These are phyloP conservation scores for Clonostachys rhizophaga DNA, from an alignment of 2,329 filamentous ascomycete species.

Conservation along the genomic window DNA sequence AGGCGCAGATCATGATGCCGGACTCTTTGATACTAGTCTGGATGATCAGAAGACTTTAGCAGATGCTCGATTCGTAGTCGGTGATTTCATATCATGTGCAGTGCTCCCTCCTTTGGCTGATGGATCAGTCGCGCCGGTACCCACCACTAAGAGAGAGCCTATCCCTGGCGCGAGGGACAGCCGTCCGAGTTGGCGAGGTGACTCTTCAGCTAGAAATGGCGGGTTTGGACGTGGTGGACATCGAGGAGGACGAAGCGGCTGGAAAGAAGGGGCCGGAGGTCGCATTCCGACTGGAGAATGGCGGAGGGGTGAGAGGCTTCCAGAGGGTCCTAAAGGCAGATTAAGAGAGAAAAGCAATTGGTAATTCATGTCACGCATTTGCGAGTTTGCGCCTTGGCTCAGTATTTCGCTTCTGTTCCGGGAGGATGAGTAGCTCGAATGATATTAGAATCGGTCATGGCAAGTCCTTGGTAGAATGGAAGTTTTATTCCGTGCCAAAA, in stretches of 20 bases:
- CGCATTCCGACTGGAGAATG: constrained; percentile 53
- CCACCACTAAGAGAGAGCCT: constrained; percentile 13
- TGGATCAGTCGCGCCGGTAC: constrained; percentile 65
- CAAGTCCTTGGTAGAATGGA: constrained; percentile 1
- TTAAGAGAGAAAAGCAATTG: constrained; percentile 19
- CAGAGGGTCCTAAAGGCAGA: constrained; percentile 35
- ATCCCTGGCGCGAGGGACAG: constrained; percentile 9
- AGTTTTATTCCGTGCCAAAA: constrained; percentile 17
- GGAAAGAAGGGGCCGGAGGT: constrained; percentile 29
- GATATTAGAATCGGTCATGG: not conserved
- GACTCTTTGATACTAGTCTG: not conserved
- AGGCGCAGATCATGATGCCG: constrained; percentile 24
- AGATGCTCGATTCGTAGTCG: constrained; percentile 79
- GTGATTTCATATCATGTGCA: constrained; percentile 82
- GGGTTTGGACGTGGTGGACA: constrained; percentile 23
- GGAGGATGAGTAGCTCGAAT: not conserved
- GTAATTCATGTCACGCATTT: constrained; percentile 6
- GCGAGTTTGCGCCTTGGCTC: not conserved
- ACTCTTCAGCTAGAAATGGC: constrained; percentile 16
- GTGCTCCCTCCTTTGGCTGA: constrained; percentile 72
- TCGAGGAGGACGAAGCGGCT: constrained; percentile 28
- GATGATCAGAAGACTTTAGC: constrained; percentile 69
- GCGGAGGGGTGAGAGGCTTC: constrained; percentile 60
- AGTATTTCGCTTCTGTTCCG: not conserved
- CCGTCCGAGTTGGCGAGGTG: constrained; percentile 14